These are phyloP conservation scores for Fragaria nilgerrensis DNA, from an alignment of 306 rosid species.

Conservation along the genomic window DNA sequence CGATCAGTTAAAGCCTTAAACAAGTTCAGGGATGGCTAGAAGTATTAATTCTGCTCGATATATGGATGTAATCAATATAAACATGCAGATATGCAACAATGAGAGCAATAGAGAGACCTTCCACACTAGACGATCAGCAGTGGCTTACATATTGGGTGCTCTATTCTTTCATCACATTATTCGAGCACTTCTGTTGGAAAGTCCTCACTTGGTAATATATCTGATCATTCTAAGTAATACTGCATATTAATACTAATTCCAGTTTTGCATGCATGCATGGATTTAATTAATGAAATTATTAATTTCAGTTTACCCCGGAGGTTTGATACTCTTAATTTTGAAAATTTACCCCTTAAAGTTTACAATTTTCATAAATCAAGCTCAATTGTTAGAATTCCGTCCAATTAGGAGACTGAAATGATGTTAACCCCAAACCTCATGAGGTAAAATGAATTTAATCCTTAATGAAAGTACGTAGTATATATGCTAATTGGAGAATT, in stretches of 20 bases:
- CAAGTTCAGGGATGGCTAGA: neutral
- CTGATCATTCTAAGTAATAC: neutral
- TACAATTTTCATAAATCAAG: too few species aligned
- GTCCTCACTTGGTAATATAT: conserved; percentile 55
- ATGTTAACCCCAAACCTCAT: too few species aligned
- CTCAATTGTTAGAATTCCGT: too few species aligned
- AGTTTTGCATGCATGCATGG: neutral
- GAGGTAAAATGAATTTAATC: too few species aligned
- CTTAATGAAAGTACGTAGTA: too few species aligned
- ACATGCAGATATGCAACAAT: conserved; percentile 64
- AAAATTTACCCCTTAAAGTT: too few species aligned
- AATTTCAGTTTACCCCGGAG: too few species aligned
- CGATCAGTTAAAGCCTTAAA: neutral
- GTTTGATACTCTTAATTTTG: too few species aligned
- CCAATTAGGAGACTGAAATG: too few species aligned
- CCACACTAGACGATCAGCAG: conserved; percentile 85
- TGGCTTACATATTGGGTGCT: conserved; percentile 95
- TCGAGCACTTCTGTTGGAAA: conserved; percentile 68
- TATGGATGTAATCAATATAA: neutral
- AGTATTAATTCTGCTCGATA: neutral
- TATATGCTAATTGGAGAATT: neutral
- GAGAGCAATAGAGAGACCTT: conserved; percentile 89
- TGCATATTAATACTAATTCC: neutral
- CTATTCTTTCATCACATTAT: conserved; percentile 71
- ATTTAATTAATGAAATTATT: neutral